Base-by-base conservation (phyloP, 176 grass and related monocot species). In the Alopecurus myosuroides region DNA sequence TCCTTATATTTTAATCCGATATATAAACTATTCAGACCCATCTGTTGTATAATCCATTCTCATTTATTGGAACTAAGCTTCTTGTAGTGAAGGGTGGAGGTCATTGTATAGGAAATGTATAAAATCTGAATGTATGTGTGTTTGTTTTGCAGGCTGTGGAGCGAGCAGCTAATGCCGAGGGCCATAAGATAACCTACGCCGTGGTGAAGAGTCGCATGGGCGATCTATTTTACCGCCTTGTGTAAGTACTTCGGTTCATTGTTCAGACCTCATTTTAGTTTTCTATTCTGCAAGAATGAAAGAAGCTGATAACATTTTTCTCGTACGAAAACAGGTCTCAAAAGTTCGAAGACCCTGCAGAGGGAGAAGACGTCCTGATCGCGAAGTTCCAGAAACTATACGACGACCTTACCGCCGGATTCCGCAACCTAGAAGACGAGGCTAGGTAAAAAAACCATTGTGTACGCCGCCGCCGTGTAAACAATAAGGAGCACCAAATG, bases 381-480 rank as follows among this genome's bases (percentile, higher is more conserved):
- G 91, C 60, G 13, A 98, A 98, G 68, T 98, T 98, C 77, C 81
- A 98, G 87, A 92, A 93, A 79, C 42, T 98, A 50, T 90, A 93
- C 17, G 95, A 98, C 1, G 95, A 98, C 73, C 95, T 98, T 29
- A 95, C 89, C 0, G 39, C 72, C 0, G 91, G 92, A 20, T 98
- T 98, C 95, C 92, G 90, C 83, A 98, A 93, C 84, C 82, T 98
- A 36, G 95, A 98, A 86, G 95, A 98, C 23, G 90, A 97, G 34
- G 75, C 85, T 70, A 85, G 95, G 81, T 97, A 78, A 90, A 85
- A 90, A 85, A n/a, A 72, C 2, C 42, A 37, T 66, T 85, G 46
- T 88, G 77, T 41, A 83, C 2, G 41, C 41, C 56, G 17, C 25
- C 25, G 36, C 33, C 15, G 13, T 71, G 48, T 72, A 78, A 65